phyloP scores from a whole-genome alignment of 805 yeast genomes.

The Schwanniomyces pseudopolymorphus region DNA sequence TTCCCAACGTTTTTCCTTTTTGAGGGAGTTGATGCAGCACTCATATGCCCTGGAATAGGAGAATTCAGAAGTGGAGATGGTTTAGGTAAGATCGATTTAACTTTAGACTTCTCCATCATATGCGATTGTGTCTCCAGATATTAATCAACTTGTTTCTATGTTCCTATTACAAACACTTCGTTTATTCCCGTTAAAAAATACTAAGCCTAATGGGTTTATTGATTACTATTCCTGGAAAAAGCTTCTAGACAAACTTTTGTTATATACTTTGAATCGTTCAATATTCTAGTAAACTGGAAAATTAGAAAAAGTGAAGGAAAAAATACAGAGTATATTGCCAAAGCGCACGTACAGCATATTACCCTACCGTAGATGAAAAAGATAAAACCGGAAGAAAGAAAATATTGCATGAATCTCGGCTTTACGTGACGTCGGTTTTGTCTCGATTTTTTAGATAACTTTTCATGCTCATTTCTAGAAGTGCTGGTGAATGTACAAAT shows the following conservation, averaged over 20 bases:
- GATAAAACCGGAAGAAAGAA: background rate
- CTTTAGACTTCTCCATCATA: slow-evolving; percentile 36
- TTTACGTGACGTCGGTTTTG: slow-evolving; percentile 2
- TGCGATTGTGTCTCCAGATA: background rate
- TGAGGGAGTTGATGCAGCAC: background rate
- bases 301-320: slow-evolving; percentile 1
- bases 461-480: background rate
- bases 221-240: background rate
- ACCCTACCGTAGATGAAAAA: slow-evolving; percentile 3
- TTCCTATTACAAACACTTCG: background rate
- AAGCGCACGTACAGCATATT: slow-evolving; percentile 1
- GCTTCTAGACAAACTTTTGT: background rate
- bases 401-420: background rate
- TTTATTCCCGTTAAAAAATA: background rate
- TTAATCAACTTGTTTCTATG: background rate
- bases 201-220: background rate
- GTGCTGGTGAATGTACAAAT: background rate
- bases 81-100: slow-evolving; percentile 44
- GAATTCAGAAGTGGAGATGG: slow-evolving; percentile 24
- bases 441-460: slow-evolving; percentile 1
- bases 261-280: background rate
- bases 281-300: background rate
- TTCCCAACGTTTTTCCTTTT: slow-evolving; percentile 1
- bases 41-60: background rate
- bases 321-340: background rate